Base-by-base conservation (phyloP, 1,284 basidiomycete species). In the Papiliotrema laurentii region DNA sequence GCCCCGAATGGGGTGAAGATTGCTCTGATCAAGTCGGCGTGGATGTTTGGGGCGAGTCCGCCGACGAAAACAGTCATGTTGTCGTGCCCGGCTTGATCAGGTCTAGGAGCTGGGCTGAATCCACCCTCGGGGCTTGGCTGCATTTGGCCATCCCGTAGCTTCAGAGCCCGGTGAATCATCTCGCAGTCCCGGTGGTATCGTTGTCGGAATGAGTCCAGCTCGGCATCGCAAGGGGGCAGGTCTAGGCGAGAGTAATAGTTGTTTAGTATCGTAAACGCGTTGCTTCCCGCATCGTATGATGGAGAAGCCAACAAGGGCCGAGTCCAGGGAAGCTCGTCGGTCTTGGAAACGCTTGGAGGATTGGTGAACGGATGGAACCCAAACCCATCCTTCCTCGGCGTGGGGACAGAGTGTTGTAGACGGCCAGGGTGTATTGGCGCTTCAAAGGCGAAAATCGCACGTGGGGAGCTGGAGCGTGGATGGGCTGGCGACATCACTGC, bases 21-120 rank as follows among this genome's bases (percentile, higher is more conserved):
- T 2, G 85, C 88, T 66, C 86, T 78, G 59, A 93, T 73, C 2
- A 88, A 90, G 44, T 91, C 89, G 69, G 92, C 89, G 26, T 84
- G 84, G 42, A 93, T 90, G 54, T 89, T 73, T 21, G 87, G 86
- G 6, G 86, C 87, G 46, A 93, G 67, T 0, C 89, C 90, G 30
- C 90, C 89, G 24, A 93, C 89, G 59, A 93, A 93, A 2, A 92
- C 89, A 4, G 90, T 93, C 14, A 89, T 91, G 62, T 93, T 93
- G 67, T 89, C 89, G 9, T 88, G 89, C 63, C 92, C 89, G 9
- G 85, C 85, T 25, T 85, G 84, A 21, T 46, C 27, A n/a, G 41
- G 31, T 26, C 24, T 24, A 16, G 51, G 44, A 25, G 38, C 21
- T 19, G 53, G 28, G 10, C 27, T 18, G 26, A 45, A 47, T 11